A percentile compares a stretch with the other conserved stretches of the same genome.
These are phyloP conservation scores for Exophiala mesophila DNA, from an alignment of 2,329 filamentous ascomycete genomes.

Conservation along the genomic window DNA sequence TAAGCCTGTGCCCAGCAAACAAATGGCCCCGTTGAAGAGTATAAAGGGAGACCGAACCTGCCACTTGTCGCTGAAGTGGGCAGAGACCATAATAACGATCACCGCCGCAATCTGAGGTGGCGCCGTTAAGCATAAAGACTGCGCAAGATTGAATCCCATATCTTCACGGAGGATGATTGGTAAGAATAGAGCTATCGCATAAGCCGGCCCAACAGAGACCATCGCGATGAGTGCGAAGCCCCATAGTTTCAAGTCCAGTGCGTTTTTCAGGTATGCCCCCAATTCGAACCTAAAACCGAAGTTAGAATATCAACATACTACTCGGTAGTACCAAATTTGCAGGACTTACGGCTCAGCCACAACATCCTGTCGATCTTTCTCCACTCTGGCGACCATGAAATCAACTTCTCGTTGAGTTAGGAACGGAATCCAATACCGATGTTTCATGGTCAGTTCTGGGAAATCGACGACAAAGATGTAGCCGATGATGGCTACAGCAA, in stretches of 20 bases:
- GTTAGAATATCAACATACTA: no score
- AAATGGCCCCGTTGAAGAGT: conserved; percentile 56
- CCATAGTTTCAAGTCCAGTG: conserved; percentile 50
- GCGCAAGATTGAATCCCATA: conserved; percentile 60
- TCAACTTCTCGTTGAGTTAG: conserved; percentile 24
- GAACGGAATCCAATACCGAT: conserved; percentile 31
- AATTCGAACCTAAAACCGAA: conserved; percentile 21
- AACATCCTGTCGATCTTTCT: conserved; percentile 50
- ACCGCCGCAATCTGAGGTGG: conserved; percentile 53
- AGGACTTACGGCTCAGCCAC: conserved; percentile 42
- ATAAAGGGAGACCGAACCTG: conserved; percentile 50
- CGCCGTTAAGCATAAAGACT: conserved; percentile 65
- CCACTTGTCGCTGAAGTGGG: conserved; percentile 62
- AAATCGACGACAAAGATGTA: conserved; percentile 33
- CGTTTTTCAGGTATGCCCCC: conserved; percentile 27
- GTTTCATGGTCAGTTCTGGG: conserved; percentile 29
- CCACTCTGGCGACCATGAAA: conserved; percentile 40
- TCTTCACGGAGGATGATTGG: conserved; percentile 63
- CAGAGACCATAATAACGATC: conserved; percentile 43
- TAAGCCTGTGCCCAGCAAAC: background rate
- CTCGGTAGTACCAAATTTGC: background rate
- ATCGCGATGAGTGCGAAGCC: conserved; percentile 49
- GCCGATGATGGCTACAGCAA: conserved; percentile 19
- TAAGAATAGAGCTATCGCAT: conserved; percentile 72
- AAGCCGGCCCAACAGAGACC: conserved; percentile 64